Evolutionary conservation across 371 early-diverging fungal species (phyloP).

Genomic region (Capillidium rhysosporum): DNA sequence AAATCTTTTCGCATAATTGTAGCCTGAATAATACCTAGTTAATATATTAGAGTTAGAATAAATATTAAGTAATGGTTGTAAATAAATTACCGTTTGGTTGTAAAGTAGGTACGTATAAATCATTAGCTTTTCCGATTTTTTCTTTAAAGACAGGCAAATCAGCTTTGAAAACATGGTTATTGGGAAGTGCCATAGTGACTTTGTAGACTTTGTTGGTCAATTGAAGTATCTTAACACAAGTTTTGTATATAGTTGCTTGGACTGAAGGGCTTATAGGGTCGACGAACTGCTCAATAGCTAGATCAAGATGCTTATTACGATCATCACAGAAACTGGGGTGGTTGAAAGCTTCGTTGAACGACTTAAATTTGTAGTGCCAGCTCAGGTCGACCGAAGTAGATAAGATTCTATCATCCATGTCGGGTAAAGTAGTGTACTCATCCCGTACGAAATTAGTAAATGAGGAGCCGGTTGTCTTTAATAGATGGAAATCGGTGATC

Average conservation of each 20-base stretch:
- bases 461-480: conserved; percentile 66
- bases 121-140: background rate
- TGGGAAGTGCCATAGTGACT: conserved; percentile 56
- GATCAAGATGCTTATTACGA: conserved; percentile 34
- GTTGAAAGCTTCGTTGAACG: conserved; percentile 1
- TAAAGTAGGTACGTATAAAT: background rate
- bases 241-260: conserved; percentile 46
- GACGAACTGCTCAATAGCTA: conserved; percentile 23
- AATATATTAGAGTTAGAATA: background rate
- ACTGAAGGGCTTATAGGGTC: conserved; percentile 51
- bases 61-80: background rate
- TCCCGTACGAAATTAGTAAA: conserved; percentile 57
- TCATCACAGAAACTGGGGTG: conserved; percentile 19
- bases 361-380: conserved; percentile 27
- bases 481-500: conserved; percentile 33
- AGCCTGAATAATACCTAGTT: background rate
- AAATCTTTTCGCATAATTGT: background rate
- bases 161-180: conserved; percentile 62
- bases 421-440: conserved; percentile 53
- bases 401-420: conserved; percentile 59
- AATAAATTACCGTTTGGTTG: conserved; percentile 3
- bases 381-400: conserved; percentile 51
- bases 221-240: conserved; percentile 41
- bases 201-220: conserved; percentile 36
- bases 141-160: conserved; percentile 21